A percentile compares a stretch with the other conserved stretches of the same genome.
Conservation (phyloP, 345 rosid genomes). For the Camelina hispida region DNA sequence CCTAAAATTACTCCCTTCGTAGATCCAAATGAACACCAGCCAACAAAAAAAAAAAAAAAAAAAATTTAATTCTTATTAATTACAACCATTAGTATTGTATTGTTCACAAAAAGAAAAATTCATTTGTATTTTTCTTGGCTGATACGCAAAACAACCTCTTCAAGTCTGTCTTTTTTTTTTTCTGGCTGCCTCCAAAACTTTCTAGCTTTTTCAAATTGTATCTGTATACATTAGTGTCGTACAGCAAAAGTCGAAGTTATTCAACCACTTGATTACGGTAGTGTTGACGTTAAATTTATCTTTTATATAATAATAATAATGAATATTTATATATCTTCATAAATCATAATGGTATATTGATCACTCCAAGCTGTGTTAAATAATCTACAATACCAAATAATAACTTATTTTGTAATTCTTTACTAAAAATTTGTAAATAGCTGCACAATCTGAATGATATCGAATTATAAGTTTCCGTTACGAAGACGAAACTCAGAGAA, state of each 20-base stretch:
- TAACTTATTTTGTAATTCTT: neutral
- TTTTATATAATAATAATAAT: neutral
- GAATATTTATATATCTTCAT: neutral
- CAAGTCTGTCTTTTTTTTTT: neutral
- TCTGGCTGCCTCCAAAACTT: neutral
- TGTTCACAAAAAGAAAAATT: neutral
- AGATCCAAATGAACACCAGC: constrained; percentile 43
- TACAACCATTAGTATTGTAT: constrained; percentile 29
- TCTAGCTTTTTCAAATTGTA: neutral
- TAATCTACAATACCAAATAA: neutral
- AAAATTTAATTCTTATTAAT: neutral
- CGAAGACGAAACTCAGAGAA: neutral
- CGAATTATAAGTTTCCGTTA: neutral
- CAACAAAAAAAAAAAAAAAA: no score
- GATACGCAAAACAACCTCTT: constrained; percentile 15
- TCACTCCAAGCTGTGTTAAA: neutral
- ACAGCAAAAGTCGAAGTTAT: neutral
- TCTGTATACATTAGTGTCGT: neutral
- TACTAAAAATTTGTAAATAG: neutral
- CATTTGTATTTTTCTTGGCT: constrained; percentile 12
- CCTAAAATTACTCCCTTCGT: constrained; percentile 42
- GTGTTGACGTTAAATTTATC: neutral
- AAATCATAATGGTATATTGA: neutral
- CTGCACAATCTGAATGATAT: constrained; percentile 2
- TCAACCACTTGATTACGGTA: neutral